Evolutionary conservation across 768 basidiomycete species (phyloP).

Genomic region (Pulveroboletus sp.): DNA sequence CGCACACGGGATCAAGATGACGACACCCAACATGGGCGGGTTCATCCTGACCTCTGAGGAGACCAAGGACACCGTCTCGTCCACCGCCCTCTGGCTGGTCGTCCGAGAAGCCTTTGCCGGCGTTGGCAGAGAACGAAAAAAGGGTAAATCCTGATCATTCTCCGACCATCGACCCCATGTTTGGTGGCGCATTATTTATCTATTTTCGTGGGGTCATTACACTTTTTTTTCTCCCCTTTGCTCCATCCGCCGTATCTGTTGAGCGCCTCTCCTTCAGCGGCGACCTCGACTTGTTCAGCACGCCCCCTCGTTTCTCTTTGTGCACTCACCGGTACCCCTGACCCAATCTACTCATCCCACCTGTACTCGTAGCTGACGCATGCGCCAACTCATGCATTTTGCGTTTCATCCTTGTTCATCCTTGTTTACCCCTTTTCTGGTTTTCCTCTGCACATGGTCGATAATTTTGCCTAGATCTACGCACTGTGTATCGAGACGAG

Average conservation of each 20-base stretch:
- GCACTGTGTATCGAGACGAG: conserved; percentile 9
- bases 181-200: conserved; percentile 13
- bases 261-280: not conserved
- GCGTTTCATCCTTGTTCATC: not conserved
- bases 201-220: conserved; percentile 10
- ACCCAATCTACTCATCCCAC: conserved; percentile 14
- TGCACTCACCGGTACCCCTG: conserved; percentile 6
- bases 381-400: conserved; percentile 8
- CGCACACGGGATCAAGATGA: conserved; percentile 23
- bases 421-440: not conserved
- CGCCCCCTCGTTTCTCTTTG: not conserved
- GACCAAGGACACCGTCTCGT: conserved; percentile 88
- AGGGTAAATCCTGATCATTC: conserved; percentile 56
- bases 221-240: conserved; percentile 2
- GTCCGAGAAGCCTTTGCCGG: conserved; percentile 93
- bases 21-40: conserved; percentile 16
- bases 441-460: not conserved
- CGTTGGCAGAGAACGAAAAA: conserved; percentile 71
- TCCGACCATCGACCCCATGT: not conserved
- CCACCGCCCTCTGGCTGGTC: conserved; percentile 85
- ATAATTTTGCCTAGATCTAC: conserved; percentile 22
- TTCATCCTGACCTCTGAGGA: conserved; percentile 81
- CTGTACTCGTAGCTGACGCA: conserved; percentile 20
- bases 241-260: conserved; percentile 14
- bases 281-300: conserved; percentile 5